These are phyloP conservation scores for Tagetes patula DNA, from an alignment of 129 eudicot genomes.

Conservation along the genomic window DNA sequence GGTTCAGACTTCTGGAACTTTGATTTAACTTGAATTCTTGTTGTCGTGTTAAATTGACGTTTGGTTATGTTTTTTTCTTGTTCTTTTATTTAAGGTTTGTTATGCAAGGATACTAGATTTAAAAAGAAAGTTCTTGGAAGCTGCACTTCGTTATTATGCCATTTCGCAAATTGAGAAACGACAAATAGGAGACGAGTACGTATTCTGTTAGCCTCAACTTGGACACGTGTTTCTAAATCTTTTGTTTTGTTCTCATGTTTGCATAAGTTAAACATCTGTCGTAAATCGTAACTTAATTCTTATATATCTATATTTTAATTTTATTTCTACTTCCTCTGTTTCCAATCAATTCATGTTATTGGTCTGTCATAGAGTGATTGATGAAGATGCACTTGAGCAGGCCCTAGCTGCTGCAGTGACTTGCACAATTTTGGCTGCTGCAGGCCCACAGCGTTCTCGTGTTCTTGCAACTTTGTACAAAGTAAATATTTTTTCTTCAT, in stretches of 20 bases:
- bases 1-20: conserved; percentile 43
- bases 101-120: conserved; percentile 92
- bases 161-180: conserved; percentile 94
- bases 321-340: background rate
- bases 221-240: background rate
- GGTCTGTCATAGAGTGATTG: conserved; percentile 61
- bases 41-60: background rate
- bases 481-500: conserved; percentile 40
- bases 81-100: conserved; percentile 56
- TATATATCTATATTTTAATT: background rate
- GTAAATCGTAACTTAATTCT: conserved; percentile 5
- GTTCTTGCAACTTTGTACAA: conserved; percentile 98
- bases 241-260: background rate
- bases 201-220: conserved; percentile 15
- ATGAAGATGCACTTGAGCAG: conserved; percentile 96
- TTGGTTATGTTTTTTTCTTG: background rate
- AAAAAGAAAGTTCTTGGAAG: conserved; percentile 97
- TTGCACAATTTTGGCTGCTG: conserved; percentile 98
- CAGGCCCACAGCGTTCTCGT: conserved; percentile 98
- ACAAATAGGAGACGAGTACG: conserved; percentile 95
- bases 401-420: conserved; percentile 98
- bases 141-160: conserved; percentile 92
- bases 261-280: background rate
- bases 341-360: conserved; percentile 17
- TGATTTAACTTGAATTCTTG: background rate